phyloP scores from a whole-genome alignment of 257 asterid genomes.

The Asclepias syriaca region DNA sequence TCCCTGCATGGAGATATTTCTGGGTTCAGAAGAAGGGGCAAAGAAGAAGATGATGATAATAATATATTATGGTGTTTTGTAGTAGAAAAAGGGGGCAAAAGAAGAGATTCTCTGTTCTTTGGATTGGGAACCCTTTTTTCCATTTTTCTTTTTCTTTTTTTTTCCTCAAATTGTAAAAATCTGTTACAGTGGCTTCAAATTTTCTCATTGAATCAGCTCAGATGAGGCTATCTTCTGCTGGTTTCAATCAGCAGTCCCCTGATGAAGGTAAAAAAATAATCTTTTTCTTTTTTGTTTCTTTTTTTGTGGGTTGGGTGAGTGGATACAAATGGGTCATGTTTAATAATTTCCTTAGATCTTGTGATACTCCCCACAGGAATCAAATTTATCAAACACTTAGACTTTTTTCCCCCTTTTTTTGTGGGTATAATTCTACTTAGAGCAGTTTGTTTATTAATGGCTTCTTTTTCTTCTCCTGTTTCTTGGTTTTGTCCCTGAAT shows the following conservation, averaged over 20 bases:
- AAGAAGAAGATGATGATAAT: constrained; percentile 8
- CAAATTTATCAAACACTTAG: background rate
- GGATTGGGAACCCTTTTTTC: constrained; percentile 3
- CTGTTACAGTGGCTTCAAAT: constrained; percentile 18
- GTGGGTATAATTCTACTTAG: background rate
- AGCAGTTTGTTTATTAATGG: constrained; percentile 1
- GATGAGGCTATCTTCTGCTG: constrained; percentile 54
- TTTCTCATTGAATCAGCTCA: constrained; percentile 31
- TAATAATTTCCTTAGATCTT: background rate
- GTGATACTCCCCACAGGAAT: background rate
- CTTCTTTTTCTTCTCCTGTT: background rate
- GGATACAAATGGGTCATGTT: background rate
- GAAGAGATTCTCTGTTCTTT: constrained; percentile 18
- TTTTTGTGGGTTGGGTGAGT: background rate
- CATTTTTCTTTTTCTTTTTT: too few species aligned
- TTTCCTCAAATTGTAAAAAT: background rate
- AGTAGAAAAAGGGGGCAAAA: constrained; percentile 27
- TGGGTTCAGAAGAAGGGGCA: constrained; percentile 22
- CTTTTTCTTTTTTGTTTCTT: background rate
- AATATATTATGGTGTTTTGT: constrained; percentile 26
- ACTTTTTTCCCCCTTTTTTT: background rate
- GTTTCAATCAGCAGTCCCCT: constrained; percentile 50
- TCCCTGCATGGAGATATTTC: constrained; percentile 26
- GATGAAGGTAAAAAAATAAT: constrained; percentile 40
- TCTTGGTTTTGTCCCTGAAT: background rate